These are phyloP conservation scores for Rhodomyrtus tomentosa DNA, from an alignment of 345 rosid species.

Conservation along the genomic window DNA sequence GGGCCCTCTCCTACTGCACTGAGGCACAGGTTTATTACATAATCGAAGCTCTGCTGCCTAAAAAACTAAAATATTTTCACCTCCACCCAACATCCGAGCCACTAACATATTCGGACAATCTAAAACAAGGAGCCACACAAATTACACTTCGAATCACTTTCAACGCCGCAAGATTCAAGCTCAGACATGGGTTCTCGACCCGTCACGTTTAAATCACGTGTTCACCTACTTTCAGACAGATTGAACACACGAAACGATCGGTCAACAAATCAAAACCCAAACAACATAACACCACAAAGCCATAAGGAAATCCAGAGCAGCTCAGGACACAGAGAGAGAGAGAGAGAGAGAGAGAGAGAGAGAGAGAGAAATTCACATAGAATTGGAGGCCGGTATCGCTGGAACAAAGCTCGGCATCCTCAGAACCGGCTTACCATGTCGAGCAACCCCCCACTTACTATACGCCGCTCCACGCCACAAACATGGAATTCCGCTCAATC, in stretches of 20 bases:
- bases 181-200: neutral
- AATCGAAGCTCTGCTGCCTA: neutral
- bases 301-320: neutral
- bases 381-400: conserved; percentile 22
- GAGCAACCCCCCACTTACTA: conserved; percentile 7
- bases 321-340: no score
- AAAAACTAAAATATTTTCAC: neutral
- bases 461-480: neutral
- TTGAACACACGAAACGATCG: neutral
- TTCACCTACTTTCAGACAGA: neutral
- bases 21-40: neutral
- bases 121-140: neutral
- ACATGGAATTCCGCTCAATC: neutral
- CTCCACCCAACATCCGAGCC: neutral
- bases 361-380: conserved; percentile 17
- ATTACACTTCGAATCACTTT: neutral
- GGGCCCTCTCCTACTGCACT: neutral
- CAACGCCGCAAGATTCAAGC: neutral
- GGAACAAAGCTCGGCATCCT: conserved; percentile 49
- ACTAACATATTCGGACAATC: neutral
- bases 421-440: conserved; percentile 21
- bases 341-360: no score
- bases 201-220: neutral
- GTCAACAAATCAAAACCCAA: neutral
- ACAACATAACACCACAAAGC: neutral